Percentiles rank a stretch among this genome's conserved stretches.
phyloP scores from a whole-genome alignment of 352 stramenopile species.

The Globisporangium spiculum region DNA sequence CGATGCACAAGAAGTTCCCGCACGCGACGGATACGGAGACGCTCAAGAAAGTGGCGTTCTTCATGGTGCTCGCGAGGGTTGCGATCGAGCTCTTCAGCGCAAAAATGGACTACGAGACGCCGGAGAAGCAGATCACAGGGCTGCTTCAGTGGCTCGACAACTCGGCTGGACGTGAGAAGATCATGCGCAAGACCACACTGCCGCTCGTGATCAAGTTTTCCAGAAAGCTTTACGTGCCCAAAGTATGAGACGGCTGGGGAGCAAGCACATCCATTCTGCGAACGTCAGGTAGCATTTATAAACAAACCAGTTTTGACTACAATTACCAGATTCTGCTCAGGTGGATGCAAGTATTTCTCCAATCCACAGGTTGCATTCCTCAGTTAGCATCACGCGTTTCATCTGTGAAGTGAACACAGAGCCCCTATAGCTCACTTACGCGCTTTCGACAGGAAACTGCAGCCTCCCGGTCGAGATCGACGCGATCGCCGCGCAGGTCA shows the following conservation, averaged over 20 bases:
- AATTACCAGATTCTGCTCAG: not conserved
- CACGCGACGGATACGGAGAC: conserved; percentile 55
- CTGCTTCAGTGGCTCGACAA: conserved; percentile 81
- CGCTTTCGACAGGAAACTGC: conserved; percentile 27
- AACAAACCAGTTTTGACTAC: not conserved
- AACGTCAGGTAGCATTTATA: not conserved
- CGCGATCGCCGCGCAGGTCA: conserved; percentile 43
- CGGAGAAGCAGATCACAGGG: conserved; percentile 62
- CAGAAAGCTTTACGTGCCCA: conserved; percentile 55
- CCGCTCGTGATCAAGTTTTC: conserved; percentile 76
- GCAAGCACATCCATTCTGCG: not conserved
- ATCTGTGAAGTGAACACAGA: not conserved
- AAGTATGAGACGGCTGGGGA: conserved; percentile 10
- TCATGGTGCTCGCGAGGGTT: conserved; percentile 58
- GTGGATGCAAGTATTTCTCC: not conserved
- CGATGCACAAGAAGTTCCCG: conserved; percentile 50
- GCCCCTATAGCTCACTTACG: not conserved
- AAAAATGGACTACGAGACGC: conserved; percentile 68
- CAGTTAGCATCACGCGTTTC: not conserved
- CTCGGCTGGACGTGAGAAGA: conserved; percentile 60
- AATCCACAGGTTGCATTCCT: not conserved
- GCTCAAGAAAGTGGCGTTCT: conserved; percentile 71
- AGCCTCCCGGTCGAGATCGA: conserved; percentile 54
- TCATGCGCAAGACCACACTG: conserved; percentile 59
- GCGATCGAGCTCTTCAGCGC: conserved; percentile 65